phyloP scores from a whole-genome alignment of 202 grass and related monocot species.

The Musa balbisiana region DNA sequence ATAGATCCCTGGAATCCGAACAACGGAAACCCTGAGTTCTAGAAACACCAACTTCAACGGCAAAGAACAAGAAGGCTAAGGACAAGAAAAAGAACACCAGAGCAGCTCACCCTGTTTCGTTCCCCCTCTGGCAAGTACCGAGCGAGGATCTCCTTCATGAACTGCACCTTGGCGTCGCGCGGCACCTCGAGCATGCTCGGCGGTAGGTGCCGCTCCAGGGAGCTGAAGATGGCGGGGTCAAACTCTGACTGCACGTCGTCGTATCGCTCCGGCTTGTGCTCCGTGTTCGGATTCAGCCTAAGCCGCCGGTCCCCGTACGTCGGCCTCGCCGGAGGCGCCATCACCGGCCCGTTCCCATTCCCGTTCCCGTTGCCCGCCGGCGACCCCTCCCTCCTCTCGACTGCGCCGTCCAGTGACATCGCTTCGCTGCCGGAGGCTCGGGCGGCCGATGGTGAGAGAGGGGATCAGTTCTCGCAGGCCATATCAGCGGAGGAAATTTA shows the following conservation, averaged over 20 bases:
- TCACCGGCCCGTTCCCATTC: slow-evolving; percentile 37
- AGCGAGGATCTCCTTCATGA: slow-evolving; percentile 70
- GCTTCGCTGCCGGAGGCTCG: neutral
- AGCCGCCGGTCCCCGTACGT: slow-evolving; percentile 54
- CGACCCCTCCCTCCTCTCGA: slow-evolving; percentile 46
- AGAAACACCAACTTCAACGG: neutral
- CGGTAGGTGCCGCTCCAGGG: slow-evolving; percentile 84
- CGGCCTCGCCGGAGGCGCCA: slow-evolving; percentile 16
- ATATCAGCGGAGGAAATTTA: neutral
- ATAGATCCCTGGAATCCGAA: neutral
- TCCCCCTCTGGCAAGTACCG: slow-evolving; percentile 81
- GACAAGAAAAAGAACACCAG: slow-evolving; percentile 8
- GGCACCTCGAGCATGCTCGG: slow-evolving; percentile 67
- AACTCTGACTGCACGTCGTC: slow-evolving; percentile 65
- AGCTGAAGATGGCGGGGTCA: slow-evolving; percentile 73
- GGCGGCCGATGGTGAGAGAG: neutral
- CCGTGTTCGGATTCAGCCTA: slow-evolving; percentile 67
- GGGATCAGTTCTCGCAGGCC: slow-evolving; percentile 1
- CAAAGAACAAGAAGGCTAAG: neutral
- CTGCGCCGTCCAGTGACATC: slow-evolving; percentile 55
- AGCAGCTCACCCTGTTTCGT: slow-evolving; percentile 55
- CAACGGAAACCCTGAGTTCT: slow-evolving; percentile 6
- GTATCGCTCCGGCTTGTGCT: slow-evolving; percentile 66
- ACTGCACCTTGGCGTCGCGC: slow-evolving; percentile 65
- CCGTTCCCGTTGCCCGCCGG: slow-evolving; percentile 29